Conservation (phyloP, 805 yeast species). For the Pichia occidentalis region DNA sequence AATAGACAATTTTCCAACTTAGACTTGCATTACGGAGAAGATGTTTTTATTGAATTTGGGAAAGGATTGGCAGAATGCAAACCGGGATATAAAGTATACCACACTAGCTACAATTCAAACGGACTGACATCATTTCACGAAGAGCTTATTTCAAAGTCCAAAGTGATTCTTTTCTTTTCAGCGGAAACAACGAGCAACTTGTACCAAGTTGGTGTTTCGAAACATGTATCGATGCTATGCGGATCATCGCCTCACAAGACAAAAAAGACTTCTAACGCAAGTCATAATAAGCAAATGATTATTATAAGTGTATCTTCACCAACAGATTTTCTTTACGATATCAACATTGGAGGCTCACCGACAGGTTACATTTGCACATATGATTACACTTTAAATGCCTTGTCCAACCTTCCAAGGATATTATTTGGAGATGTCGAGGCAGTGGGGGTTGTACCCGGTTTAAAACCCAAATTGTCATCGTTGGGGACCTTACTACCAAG, state of each 20-base stretch:
- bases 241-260: constrained; percentile 32
- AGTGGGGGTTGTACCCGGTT: constrained; percentile 53
- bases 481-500: constrained; percentile 32
- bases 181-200: constrained; percentile 55
- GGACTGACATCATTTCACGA: constrained; percentile 52
- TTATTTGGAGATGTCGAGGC: constrained; percentile 49
- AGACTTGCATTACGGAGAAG: constrained; percentile 35
- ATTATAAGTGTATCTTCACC: constrained; percentile 59
- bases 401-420: constrained; percentile 42
- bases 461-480: constrained; percentile 46
- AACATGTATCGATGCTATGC: constrained; percentile 50
- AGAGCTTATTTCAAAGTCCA: constrained; percentile 43
- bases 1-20: neutral
- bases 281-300: constrained; percentile 43
- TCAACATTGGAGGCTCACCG: constrained; percentile 42
- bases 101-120: constrained; percentile 54
- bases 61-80: constrained; percentile 35
- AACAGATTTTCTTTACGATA: constrained; percentile 36
- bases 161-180: constrained; percentile 45
- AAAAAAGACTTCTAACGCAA: constrained; percentile 23
- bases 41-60: constrained; percentile 49
- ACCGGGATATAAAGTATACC: constrained; percentile 42
- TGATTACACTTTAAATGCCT: constrained; percentile 49
- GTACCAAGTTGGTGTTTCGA: constrained; percentile 58
- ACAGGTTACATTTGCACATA: constrained; percentile 55